Evolutionary conservation across 768 basidiomycete species (phyloP), one percentile per base, ranked within the genome.

Genomic region (Leccinellum albellum): DNA sequence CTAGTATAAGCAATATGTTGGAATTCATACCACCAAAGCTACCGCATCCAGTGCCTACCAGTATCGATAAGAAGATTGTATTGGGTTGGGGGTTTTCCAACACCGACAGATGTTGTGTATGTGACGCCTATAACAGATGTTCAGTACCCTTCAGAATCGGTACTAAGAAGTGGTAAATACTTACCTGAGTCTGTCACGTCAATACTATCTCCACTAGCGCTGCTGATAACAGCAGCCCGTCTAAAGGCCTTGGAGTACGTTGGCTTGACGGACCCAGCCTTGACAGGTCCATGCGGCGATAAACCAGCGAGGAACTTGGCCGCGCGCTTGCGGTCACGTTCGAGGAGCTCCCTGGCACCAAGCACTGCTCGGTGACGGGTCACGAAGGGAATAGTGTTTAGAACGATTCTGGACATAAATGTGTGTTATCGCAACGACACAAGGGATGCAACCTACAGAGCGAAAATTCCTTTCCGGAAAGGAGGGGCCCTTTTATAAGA

Each of bases 21-120:
- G n/a, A 35, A 53, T 33, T 24, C 17, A 50, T 6, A 6, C 10
- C 3, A 23, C 20, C 15, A 12, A 50, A 24, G 1, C 23, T 15
- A 8, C 32, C 21, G 5, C 20, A 29, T 24, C 28, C 54, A 58
- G 24, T 59, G 40, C 73, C 23, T 58, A 78, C 83, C 82, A 2
- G 82, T 86, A 55, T 85, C 83, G 32, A 85, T 82, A 50, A 85
- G 74, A 40, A 87, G 78, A 2, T 68, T 78, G 64, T 76, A 84
- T 50, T 74, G 59, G 6, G 78, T 79, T 2, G 80, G 63, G 6
- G 83, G 82, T 48, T 63, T 73, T 12, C 83, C 83, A 20, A 87
- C 75, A 49, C 78, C 78, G 45, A 85, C 78, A 15, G 75, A 63
- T 56, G 76, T 72, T 12, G 78, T 80, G 66, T 86, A 86, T 17